Base-by-base conservation (phyloP, 192 early-diverging fungal genomes). In the Glomus cerebriforme region DNA sequence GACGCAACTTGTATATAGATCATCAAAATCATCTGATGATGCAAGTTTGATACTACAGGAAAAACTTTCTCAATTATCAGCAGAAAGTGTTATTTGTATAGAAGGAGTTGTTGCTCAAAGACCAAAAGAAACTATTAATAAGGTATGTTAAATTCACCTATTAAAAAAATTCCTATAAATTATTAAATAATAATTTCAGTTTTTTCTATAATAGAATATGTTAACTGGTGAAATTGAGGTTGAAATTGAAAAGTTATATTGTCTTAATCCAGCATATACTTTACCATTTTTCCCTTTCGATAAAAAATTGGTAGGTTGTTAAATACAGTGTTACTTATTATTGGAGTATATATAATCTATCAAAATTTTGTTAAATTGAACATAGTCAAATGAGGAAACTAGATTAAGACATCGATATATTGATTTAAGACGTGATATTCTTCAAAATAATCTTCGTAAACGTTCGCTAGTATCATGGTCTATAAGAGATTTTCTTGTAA, bases 391-490 rank as follows among this genome's bases (percentile, higher is more conserved):
- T 79, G 95, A 98, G 74, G 95, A 96, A 66, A 81, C 88, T 2
- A 86, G 95, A 27, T 81, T 96, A 3, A 88, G 87, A 49, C 87
- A 96, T 81, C 86, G 96, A 24, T 92, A 93, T 47, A 78, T 96
- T 13, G 96, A 96, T 83, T 84, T 98, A 69, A 90, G 96, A 12
- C 86, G 94, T n/a, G 82, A 88, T 24, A 82, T 82, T 64, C 87
- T 98, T 17, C 95, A 96, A 77, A 79, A 83, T 54, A 95, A 95
- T 75, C 81, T 98, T 59, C 90, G 92, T 24, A 75, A 82, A 26
- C 88, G 96, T 26, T 93, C 95, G 31, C 59, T 85, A 32, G 85
- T 91, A 22, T 88, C 92, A 15, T 90, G 88, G 81, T 85, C 86
- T 9, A 85, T 95, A 29, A 88, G 95, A 45, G 85, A 92, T 67